A percentile compares a stretch with the other conserved stretches of the same genome.
These are phyloP conservation scores for Lactarius hatsudake DNA, from an alignment of 768 basidiomycete species.

Conservation along the genomic window DNA sequence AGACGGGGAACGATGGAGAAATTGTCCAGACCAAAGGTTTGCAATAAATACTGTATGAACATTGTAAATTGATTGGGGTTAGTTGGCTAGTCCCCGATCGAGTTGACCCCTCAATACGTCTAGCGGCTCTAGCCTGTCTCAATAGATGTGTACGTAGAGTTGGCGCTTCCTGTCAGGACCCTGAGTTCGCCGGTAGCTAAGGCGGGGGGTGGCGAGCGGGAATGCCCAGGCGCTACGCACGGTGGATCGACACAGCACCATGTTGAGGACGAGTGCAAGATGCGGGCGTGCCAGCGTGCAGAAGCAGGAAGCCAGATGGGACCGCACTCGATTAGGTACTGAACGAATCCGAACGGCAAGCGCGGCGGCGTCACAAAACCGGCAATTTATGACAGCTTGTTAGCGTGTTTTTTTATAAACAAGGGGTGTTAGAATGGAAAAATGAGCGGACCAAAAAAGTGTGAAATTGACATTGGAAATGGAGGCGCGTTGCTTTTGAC, in stretches of 20 bases:
- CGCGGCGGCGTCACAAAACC: no score
- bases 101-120: neutral
- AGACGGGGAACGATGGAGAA: neutral
- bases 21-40: neutral
- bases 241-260: neutral
- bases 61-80: neutral
- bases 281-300: neutral
- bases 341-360: no score
- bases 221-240: neutral
- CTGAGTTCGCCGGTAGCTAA: neutral
- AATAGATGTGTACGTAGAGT: neutral
- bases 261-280: neutral
- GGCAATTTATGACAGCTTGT: no score
- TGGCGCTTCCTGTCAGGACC: neutral
- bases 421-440: neutral
- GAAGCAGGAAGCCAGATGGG: neutral
- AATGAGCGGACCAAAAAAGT: neutral
- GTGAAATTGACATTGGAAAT: no score
- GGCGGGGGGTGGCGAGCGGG: neutral
- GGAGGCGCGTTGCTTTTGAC: neutral
- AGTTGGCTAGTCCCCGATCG: neutral
- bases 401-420: neutral
- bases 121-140: neutral
- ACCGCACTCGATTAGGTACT: neutral
- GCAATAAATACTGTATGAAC: neutral